Base-by-base conservation (phyloP, 2,329 filamentous ascomycete species). In the Furcasterigmium furcatum region DNA sequence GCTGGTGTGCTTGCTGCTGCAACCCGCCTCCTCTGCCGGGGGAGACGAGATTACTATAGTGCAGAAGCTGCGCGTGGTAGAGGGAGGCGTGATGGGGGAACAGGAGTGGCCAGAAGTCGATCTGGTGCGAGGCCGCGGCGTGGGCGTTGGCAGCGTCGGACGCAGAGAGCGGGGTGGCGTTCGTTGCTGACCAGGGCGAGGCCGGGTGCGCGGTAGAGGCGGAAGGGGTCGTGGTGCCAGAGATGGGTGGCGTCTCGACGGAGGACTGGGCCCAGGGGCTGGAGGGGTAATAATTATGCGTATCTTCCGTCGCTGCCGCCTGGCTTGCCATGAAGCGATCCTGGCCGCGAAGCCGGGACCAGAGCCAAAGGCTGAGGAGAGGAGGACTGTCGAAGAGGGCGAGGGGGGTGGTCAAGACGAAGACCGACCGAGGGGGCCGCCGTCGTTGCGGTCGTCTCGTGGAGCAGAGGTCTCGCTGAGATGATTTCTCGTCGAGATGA, bases 31-130 rank as follows among this genome's bases (percentile, higher is more conserved):
- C 73, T 58, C 79, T 69, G 46, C 76, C 69, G 41, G 79, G 74
- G 44, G 80, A 78, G 54, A 85, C 74, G 59, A 85, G 78, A 58
- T 77, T 79, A 63, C 84, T 85, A 71, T 85, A 85, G 55, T 83
- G 75, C 43, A 80, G 72, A 46, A 85, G 74, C 63, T 82, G 79
- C 44, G 77, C 78, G 58, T 84, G 77, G 63, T 82, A 80, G 52
- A 78, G 67, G 35, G 73, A 78, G 27, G 75, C 68, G 52, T 83
- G 79, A 51, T 82, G 79, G 14, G 79, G 79, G 47, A 82, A 70
- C 55, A 82, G 66, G 51, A 80, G 72, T 29, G 80, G 79, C 22
- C 80, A 67, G 48, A 80, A 68, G 52, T 82, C 76, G 56, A 80
- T 56, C 49, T 72, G 70, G 10, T 36, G 34, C n/a, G 34, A 18